Evolutionary conservation across 805 yeast species (phyloP).

Genomic region (Candida sanyiensis): DNA sequence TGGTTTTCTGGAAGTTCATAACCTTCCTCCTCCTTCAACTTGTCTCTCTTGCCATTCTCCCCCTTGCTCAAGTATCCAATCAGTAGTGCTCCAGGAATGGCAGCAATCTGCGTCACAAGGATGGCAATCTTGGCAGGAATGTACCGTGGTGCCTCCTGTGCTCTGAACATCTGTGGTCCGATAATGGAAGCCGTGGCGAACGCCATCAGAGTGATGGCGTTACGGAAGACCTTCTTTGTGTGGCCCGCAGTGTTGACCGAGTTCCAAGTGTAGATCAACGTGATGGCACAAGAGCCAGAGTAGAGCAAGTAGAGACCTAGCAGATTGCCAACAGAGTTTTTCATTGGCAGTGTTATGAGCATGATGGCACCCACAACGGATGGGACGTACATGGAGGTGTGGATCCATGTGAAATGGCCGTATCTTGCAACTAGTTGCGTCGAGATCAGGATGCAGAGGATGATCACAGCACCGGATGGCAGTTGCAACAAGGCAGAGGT

Average conservation of each 20-base stretch:
- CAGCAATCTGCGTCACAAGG: constrained; percentile 43
- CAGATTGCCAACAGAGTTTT: constrained; percentile 38
- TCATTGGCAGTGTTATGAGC: constrained; percentile 31
- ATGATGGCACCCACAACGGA: constrained; percentile 48
- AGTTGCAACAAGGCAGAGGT: constrained; percentile 43
- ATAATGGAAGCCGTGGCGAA: constrained; percentile 51
- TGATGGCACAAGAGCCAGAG: constrained; percentile 49
- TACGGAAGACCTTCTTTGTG: constrained; percentile 47
- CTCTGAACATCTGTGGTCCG: constrained; percentile 57
- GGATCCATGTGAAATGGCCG: constrained; percentile 30
- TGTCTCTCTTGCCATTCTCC: constrained; percentile 47
- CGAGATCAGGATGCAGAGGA: constrained; percentile 33
- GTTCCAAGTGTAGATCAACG: constrained; percentile 53
- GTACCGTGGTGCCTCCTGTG: constrained; percentile 43
- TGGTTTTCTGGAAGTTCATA: neutral
- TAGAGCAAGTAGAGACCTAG: constrained; percentile 42
- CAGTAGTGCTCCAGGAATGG: constrained; percentile 35
- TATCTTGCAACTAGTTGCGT: constrained; percentile 32
- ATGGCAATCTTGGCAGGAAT: constrained; percentile 54
- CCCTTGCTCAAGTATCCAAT: constrained; percentile 35
- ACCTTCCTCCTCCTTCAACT: neutral
- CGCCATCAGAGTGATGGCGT: constrained; percentile 46
- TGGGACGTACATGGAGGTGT: constrained; percentile 36
- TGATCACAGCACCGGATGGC: constrained; percentile 47
- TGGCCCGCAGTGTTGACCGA: constrained; percentile 55